These are phyloP conservation scores for Alnus rubra DNA, from an alignment of 306 rosid genomes.

Conservation along the genomic window DNA sequence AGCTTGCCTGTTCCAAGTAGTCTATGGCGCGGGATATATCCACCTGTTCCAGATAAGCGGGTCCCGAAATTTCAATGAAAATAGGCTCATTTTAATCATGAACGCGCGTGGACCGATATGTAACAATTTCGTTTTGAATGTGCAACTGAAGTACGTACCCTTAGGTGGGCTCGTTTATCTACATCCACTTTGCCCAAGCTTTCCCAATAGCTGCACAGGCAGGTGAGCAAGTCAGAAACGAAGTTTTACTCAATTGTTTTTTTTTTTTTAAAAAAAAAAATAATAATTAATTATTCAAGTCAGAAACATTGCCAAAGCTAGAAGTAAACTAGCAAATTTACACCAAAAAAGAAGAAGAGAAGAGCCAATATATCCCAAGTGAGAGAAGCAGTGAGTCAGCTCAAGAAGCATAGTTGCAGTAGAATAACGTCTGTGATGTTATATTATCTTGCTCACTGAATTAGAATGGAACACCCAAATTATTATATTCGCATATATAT, in stretches of 20 bases:
- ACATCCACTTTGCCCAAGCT: slow-evolving; percentile 20
- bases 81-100: slow-evolving; percentile 5
- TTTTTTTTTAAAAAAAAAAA: not conserved
- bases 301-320: slow-evolving; percentile 24
- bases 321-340: slow-evolving; percentile 40
- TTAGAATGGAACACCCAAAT: slow-evolving; percentile 42
- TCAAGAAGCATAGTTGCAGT: slow-evolving; percentile 33
- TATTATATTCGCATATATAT: slow-evolving; percentile 14
- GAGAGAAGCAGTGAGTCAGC: slow-evolving; percentile 40
- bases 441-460: slow-evolving; percentile 36
- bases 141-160: slow-evolving; percentile 19
- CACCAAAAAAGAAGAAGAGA: slow-evolving; percentile 14
- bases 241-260: slow-evolving; percentile 22
- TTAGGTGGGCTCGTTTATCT: slow-evolving; percentile 34
- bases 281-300: not conserved
- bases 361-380: slow-evolving; percentile 12
- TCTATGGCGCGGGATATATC: no score
- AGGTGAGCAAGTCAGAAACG: slow-evolving; percentile 41
- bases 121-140: slow-evolving; percentile 30
- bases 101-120: not conserved
- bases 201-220: not conserved
- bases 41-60: no score
- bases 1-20: no score
- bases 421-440: slow-evolving; percentile 8
- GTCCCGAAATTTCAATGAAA: not conserved